Conservation (phyloP, 2,329 filamentous ascomycete genomes). For the Arthrobotrys pseudoclavata region DNA sequence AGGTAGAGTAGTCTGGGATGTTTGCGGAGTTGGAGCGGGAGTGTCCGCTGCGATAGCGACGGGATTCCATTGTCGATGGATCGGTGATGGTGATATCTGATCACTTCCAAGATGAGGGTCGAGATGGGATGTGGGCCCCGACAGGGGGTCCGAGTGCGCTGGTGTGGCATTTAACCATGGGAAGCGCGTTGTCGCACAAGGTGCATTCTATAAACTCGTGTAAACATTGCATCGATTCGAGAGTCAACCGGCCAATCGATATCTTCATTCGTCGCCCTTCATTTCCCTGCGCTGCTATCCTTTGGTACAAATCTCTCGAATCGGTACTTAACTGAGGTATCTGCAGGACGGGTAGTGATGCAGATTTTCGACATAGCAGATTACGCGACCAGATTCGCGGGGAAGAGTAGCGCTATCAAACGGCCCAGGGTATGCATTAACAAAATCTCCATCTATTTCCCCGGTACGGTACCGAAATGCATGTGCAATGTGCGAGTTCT, state of each 20-base stretch:
- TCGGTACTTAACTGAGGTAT: neutral
- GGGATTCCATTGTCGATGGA: conserved; percentile 37
- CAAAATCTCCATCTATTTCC: conserved; percentile 1
- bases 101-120: neutral
- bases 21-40: conserved; percentile 57
- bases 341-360: neutral
- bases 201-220: neutral
- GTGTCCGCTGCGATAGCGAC: conserved; percentile 50
- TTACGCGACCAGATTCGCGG: conserved; percentile 77
- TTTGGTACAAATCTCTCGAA: neutral
- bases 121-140: neutral
- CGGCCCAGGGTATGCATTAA: conserved; percentile 73
- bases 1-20: conserved; percentile 54
- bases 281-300: too few species aligned
- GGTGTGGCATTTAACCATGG: conserved; percentile 19
- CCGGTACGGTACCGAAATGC: neutral
- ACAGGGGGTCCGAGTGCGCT: conserved; percentile 3
- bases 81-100: neutral
- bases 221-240: conserved; percentile 19
- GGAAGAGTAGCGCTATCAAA: conserved; percentile 78
- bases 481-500: too few species aligned
- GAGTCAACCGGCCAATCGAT: neutral
- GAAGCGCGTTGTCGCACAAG: conserved; percentile 47
- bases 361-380: conserved; percentile 72
- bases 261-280: neutral